These are phyloP conservation scores for Schoenoplectus triqueter DNA, from an alignment of 202 grass and related monocot species.

Conservation along the genomic window DNA sequence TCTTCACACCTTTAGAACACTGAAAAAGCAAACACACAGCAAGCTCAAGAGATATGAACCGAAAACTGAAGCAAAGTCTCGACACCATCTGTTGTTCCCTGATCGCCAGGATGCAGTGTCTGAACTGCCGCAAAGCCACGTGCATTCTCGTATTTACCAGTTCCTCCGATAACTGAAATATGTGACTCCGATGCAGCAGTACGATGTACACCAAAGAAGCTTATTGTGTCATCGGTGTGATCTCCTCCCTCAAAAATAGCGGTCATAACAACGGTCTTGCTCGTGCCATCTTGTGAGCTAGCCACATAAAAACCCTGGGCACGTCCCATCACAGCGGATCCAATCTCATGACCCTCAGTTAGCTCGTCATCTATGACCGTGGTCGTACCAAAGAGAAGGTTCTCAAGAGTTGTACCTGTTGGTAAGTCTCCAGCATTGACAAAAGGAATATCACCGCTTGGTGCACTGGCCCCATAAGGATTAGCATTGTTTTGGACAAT, in stretches of 20 bases:
- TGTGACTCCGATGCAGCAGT: conserved; percentile 55
- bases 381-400: conserved; percentile 63
- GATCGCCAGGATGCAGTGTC: conserved; percentile 47
- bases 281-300: conserved; percentile 72
- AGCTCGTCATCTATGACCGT: conserved; percentile 76
- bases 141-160: conserved; percentile 71
- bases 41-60: conserved; percentile 55
- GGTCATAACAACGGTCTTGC: conserved; percentile 69
- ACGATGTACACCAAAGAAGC: conserved; percentile 70
- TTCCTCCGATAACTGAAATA: conserved; percentile 67
- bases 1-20: conserved; percentile 36
- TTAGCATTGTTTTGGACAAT: conserved; percentile 58
- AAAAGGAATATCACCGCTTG: conserved; percentile 63
- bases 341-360: conserved; percentile 65
- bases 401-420: conserved; percentile 50
- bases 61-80: conserved; percentile 70
- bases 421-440: conserved; percentile 59
- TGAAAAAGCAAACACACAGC: conserved; percentile 26
- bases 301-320: conserved; percentile 80
- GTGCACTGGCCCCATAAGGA: conserved; percentile 44
- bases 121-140: conserved; percentile 67
- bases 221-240: conserved; percentile 57
- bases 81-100: conserved; percentile 58
- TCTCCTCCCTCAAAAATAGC: conserved; percentile 57
- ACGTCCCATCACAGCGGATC: conserved; percentile 55